phyloP scores from a whole-genome alignment of 805 yeast genomes.

The Barnettozyma salicaria region DNA sequence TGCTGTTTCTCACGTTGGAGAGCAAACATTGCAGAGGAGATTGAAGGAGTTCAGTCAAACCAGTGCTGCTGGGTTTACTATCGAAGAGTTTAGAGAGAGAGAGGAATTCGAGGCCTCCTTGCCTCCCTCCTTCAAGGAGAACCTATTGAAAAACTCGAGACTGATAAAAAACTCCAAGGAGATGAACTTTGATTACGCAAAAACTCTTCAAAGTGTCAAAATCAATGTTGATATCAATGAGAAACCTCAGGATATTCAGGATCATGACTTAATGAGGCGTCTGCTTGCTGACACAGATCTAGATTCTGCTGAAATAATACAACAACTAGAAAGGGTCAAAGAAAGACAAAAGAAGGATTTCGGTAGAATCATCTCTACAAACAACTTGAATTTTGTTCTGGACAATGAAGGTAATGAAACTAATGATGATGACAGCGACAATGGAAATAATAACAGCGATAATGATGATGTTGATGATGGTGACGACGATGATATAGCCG shows the following conservation, averaged over 20 bases:
- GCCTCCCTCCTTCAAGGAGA: constrained; percentile 80
- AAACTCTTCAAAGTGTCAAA: constrained; percentile 5
- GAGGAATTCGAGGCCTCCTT: constrained; percentile 34
- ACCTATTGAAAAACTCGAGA: constrained; percentile 35
- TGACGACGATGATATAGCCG: constrained; percentile 9
- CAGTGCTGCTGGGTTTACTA: constrained; percentile 63
- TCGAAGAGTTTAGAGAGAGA: constrained; percentile 63
- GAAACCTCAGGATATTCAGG: constrained; percentile 21
- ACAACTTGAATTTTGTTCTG: constrained; percentile 22
- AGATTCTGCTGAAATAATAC: constrained; percentile 23
- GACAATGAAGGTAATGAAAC: not conserved
- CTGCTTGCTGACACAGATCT: constrained; percentile 16
- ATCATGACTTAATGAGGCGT: constrained; percentile 14
- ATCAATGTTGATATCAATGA: constrained; percentile 13
- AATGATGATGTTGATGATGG: constrained; percentile 16
- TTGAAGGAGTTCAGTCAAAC: constrained; percentile 83
- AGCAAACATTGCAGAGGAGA: constrained; percentile 85
- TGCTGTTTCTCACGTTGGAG: constrained; percentile 92
- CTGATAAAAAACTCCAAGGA: not conserved
- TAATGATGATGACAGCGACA: not conserved
- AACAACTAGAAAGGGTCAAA: constrained; percentile 26
- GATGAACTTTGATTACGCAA: constrained; percentile 2
- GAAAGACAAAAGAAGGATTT: constrained; percentile 21
- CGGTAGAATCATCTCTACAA: constrained; percentile 14
- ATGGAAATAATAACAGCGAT: too few species aligned